Evolutionary conservation across 805 yeast species (phyloP).

Genomic region (Peterozyma toletana): DNA sequence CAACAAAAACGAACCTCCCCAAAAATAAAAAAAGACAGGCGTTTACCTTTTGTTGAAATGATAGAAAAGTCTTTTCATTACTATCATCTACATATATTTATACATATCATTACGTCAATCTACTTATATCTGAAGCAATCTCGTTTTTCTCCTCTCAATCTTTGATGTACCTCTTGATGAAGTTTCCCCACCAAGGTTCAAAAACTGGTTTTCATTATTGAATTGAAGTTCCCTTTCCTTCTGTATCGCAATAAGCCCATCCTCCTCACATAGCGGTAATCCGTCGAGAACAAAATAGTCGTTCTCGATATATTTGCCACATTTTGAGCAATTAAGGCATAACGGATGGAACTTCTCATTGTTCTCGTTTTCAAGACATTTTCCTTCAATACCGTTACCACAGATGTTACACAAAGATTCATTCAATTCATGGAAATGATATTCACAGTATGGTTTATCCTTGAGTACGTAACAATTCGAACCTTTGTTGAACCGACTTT

Average conservation of each 20-base stretch:
- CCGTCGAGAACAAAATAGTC: conserved; percentile 52
- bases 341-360: conserved; percentile 65
- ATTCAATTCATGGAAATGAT: conserved; percentile 70
- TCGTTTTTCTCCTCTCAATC: conserved; percentile 24
- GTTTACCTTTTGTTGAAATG: no score
- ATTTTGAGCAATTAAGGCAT: conserved; percentile 65
- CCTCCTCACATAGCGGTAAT: conserved; percentile 43
- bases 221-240: conserved; percentile 4
- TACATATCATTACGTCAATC: neutral
- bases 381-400: conserved; percentile 77
- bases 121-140: conserved; percentile 18
- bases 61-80: no score
- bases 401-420: conserved; percentile 71
- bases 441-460: conserved; percentile 77
- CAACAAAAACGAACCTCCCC: no score
- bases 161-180: conserved; percentile 5
- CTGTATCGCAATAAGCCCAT: conserved; percentile 18
- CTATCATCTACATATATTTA: no score
- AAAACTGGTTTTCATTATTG: conserved; percentile 3
- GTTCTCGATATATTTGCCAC: conserved; percentile 39
- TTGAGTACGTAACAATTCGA: conserved; percentile 68
- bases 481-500: conserved; percentile 45
- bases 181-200: neutral
- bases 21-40: no score
- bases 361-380: conserved; percentile 74